Percentiles rank a stretch among this genome's conserved stretches.
phyloP scores from a whole-genome alignment of 106 monocot species.

The Vanilla planifolia region DNA sequence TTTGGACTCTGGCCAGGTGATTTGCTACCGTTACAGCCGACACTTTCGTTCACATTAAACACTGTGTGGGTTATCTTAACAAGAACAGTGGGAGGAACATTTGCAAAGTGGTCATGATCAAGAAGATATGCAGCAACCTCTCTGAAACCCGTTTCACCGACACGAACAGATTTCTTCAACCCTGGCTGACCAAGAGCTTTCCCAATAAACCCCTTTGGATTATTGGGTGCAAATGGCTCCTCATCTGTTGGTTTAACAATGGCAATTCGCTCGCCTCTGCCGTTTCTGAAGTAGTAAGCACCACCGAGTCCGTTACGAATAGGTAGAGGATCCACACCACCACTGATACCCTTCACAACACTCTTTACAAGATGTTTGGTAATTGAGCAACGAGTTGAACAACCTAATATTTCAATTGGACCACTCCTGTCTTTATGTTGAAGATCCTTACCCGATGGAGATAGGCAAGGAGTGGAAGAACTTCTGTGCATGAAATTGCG shows the following conservation, averaged over 20 bases:
- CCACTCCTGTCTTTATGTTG: constrained; percentile 38
- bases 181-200: constrained; percentile 57
- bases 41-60: constrained; percentile 50
- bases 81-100: constrained; percentile 81
- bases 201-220: constrained; percentile 59
- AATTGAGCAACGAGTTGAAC: constrained; percentile 40
- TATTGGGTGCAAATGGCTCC: constrained; percentile 79
- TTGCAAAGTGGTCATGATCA: constrained; percentile 72
- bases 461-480: constrained; percentile 52
- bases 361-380: constrained; percentile 69
- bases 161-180: constrained; percentile 67
- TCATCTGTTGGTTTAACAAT: constrained; percentile 94
- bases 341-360: constrained; percentile 53
- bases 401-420: constrained; percentile 70
- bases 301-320: constrained; percentile 81
- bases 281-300: constrained; percentile 85
- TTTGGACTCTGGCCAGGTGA: constrained; percentile 10
- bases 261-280: constrained; percentile 51
- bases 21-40: constrained; percentile 7
- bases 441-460: constrained; percentile 26
- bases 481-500: constrained; percentile 45
- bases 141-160: constrained; percentile 85
- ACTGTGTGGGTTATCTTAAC: constrained; percentile 77
- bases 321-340: constrained; percentile 62
- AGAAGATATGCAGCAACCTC: constrained; percentile 92